These are phyloP conservation scores for Andrographis paniculata DNA, from an alignment of 305 asterid species.

Conservation along the genomic window DNA sequence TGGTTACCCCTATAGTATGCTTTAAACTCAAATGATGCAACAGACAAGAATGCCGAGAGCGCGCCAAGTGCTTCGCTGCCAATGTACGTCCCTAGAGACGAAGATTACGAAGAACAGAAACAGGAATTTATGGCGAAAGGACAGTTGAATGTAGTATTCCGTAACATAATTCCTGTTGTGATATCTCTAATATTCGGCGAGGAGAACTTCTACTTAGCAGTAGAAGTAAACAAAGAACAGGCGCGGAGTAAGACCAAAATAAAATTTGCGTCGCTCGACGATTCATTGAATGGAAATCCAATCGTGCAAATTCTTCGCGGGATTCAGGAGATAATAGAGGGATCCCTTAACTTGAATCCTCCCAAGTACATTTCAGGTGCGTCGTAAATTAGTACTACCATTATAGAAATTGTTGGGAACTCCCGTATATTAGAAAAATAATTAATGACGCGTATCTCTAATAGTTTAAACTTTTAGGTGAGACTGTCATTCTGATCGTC, in stretches of 20 bases:
- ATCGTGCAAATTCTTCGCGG: slow-evolving; percentile 19
- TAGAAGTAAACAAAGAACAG: slow-evolving; percentile 9
- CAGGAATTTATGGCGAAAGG: slow-evolving; percentile 34
- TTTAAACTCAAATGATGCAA: too few species aligned
- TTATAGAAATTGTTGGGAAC: too few species aligned
- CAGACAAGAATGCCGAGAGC: background rate
- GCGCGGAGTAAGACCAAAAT: slow-evolving; percentile 14
- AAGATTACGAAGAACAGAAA: slow-evolving; percentile 47
- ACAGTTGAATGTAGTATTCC: slow-evolving; percentile 33
- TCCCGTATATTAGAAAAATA: too few species aligned
- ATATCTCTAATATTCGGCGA: slow-evolving; percentile 24
- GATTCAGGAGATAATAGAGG: slow-evolving; percentile 32
- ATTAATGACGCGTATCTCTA: too few species aligned
- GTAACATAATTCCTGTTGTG: slow-evolving; percentile 35
- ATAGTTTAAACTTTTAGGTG: too few species aligned
- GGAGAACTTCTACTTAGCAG: slow-evolving; percentile 11
- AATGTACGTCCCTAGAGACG: slow-evolving; percentile 54
- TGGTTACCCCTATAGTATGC: too few species aligned
- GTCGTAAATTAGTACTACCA: slow-evolving; percentile 2
- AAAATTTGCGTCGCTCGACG: background rate
- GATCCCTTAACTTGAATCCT: slow-evolving; percentile 31
- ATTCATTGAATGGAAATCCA: background rate
- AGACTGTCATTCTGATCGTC: too few species aligned
- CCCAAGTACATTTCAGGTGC: slow-evolving; percentile 46
- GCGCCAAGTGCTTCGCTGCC: slow-evolving; percentile 28